These are phyloP conservation scores for Pugionium cornutum DNA, from an alignment of 345 rosid species.

Conservation along the genomic window DNA sequence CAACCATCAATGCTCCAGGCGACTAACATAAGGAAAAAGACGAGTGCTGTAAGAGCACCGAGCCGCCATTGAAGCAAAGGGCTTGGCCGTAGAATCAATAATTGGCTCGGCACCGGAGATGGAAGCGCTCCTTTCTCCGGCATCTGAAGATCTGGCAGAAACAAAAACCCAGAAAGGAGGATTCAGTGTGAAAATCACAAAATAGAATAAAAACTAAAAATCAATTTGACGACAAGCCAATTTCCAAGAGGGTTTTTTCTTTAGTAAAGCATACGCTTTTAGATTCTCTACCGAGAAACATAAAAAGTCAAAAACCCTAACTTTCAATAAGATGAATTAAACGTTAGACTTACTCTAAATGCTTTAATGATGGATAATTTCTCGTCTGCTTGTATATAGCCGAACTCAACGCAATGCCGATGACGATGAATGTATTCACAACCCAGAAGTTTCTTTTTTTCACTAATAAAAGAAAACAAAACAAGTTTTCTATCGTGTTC, in stretches of 20 bases:
- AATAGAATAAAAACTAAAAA: not conserved
- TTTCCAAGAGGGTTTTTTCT: slow-evolving; percentile 14
- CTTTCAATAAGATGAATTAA: slow-evolving; percentile 3
- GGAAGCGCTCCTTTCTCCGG: slow-evolving; percentile 56
- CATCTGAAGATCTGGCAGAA: slow-evolving; percentile 47
- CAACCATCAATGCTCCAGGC: slow-evolving; percentile 79
- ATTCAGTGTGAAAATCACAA: not conserved
- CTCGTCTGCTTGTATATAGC: not conserved
- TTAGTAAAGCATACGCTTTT: slow-evolving; percentile 19
- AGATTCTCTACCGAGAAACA: slow-evolving; percentile 29
- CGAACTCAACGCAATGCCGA: not conserved
- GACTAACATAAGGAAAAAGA: slow-evolving; percentile 57
- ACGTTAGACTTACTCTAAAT: slow-evolving; percentile 36
- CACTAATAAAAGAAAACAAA: no score
- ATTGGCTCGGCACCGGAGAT: slow-evolving; percentile 37
- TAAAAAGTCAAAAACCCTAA: slow-evolving; percentile 14
- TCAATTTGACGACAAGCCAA: slow-evolving; percentile 35
- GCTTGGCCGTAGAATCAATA: slow-evolving; percentile 44
- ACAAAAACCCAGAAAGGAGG: not conserved
- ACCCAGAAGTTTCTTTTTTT: no score
- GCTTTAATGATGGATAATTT: slow-evolving; percentile 2
- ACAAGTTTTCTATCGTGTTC: no score
- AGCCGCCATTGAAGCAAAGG: slow-evolving; percentile 71
- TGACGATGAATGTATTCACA: not conserved
- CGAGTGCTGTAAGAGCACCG: slow-evolving; percentile 60